Percentiles rank a stretch among this genome's conserved stretches.
Evolutionary conservation across 148 eudicot species (phyloP).

Genomic region (Rhododendron vialii): DNA sequence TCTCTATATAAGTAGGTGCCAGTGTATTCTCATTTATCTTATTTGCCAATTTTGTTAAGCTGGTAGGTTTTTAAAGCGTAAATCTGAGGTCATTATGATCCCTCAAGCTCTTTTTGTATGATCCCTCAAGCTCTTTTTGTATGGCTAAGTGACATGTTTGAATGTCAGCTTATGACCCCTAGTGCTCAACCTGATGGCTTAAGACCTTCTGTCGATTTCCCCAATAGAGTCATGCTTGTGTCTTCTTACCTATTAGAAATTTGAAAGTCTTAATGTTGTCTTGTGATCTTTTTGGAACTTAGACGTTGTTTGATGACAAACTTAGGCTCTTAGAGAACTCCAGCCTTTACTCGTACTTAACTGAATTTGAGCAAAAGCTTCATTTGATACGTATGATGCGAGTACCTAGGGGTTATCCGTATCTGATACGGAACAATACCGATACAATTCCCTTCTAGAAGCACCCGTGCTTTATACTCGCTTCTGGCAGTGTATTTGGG

Average conservation of each 20-base stretch:
- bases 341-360: not conserved
- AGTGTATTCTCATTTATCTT: not conserved
- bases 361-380: not conserved
- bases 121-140: not conserved
- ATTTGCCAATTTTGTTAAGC: not conserved
- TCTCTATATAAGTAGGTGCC: not conserved
- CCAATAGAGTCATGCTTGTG: not conserved
- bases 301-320: not conserved
- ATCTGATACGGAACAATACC: not conserved
- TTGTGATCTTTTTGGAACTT: not conserved
- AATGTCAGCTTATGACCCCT: not conserved
- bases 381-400: not conserved
- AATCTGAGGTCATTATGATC: not conserved
- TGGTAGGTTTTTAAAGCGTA: not conserved
- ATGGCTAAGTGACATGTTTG: not conserved
- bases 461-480: not conserved
- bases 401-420: not conserved
- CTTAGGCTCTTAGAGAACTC: not conserved
- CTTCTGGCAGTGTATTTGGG: too few species aligned
- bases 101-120: not conserved
- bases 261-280: not conserved
- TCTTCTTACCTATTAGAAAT: not conserved
- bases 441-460: not conserved
- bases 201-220: not conserved
- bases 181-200: not conserved